Evolutionary conservation across 2,329 filamentous ascomycete species (phyloP).

Genomic region (Orbilia ellipsospora): DNA sequence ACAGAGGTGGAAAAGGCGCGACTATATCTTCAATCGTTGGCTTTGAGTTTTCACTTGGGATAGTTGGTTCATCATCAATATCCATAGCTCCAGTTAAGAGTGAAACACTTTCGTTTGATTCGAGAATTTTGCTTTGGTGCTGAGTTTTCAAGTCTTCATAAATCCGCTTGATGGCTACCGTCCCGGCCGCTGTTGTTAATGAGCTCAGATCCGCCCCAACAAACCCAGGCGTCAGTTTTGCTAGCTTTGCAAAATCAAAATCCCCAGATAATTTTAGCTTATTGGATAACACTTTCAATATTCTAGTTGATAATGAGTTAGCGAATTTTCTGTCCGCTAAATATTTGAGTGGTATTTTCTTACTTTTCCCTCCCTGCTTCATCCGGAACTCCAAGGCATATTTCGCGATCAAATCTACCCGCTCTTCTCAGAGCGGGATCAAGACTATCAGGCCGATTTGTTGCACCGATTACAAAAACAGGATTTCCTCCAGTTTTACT

Average conservation of each 20-base stretch:
- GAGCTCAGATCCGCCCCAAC: constrained; percentile 89
- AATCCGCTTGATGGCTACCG: constrained; percentile 73
- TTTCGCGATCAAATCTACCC: constrained; percentile 82
- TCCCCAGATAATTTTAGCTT: constrained; percentile 73
- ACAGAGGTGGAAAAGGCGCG: constrained; percentile 46
- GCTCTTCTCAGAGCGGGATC: constrained; percentile 80
- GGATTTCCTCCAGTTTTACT: constrained; percentile 78
- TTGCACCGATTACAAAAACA: constrained; percentile 90
- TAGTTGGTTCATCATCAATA: constrained; percentile 57
- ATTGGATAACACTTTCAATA: constrained; percentile 78
- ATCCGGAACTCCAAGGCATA: constrained; percentile 88
- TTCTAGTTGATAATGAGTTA: constrained; percentile 62
- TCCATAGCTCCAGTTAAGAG: constrained; percentile 57
- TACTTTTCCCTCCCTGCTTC: constrained; percentile 76
- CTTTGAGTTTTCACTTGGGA: constrained; percentile 19
- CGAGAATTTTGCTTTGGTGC: constrained; percentile 57
- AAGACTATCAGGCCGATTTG: constrained; percentile 85
- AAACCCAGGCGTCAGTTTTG: constrained; percentile 88
- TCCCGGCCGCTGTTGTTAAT: constrained; percentile 73
- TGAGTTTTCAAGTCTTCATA: constrained; percentile 69
- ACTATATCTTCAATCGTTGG: constrained; percentile 10
- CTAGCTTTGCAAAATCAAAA: constrained; percentile 78
- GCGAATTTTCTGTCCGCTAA: not conserved
- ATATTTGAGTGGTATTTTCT: not conserved
- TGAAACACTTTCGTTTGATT: constrained; percentile 24